Evolutionary conservation across 208 protist genomes (phyloP).

Genomic region (Leishmania mexicana): DNA sequence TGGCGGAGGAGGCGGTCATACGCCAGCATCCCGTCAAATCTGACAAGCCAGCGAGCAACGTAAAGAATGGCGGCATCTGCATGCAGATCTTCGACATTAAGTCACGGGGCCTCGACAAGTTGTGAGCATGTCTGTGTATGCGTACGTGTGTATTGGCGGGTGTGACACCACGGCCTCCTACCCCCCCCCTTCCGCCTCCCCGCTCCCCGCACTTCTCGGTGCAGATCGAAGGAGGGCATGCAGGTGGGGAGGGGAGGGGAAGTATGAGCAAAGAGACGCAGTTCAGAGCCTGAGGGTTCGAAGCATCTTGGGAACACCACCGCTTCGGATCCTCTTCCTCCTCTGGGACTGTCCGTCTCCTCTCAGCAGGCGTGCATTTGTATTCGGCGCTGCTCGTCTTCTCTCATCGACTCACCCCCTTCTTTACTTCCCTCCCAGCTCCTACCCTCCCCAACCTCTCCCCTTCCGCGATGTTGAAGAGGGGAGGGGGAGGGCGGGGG

Average conservation of each 20-base stretch:
- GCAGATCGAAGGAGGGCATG: background rate
- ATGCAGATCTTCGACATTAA: constrained; percentile 92
- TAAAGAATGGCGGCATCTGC: constrained; percentile 79
- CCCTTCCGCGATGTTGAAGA: background rate
- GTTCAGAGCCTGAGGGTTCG: background rate
- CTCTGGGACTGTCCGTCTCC: background rate
- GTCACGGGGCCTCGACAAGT: constrained; percentile 47
- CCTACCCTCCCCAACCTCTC: background rate
- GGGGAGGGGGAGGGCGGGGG: background rate
- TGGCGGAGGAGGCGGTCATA: constrained; percentile 60
- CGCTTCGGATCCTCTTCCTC: background rate
- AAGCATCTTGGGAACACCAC: background rate
- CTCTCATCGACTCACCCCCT: background rate
- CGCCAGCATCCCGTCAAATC: constrained; percentile 55
- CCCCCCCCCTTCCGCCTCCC: background rate
- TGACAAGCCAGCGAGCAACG: constrained; percentile 46
- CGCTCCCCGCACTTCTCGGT: background rate
- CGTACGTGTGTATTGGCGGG: background rate
- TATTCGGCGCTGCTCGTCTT: background rate
- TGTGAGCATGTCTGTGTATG: constrained; percentile 3
- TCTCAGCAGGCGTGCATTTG: background rate
- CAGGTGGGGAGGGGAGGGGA: background rate
- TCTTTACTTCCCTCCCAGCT: background rate
- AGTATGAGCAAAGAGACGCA: background rate
- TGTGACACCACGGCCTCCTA: background rate